Conservation (phyloP, 2,329 filamentous ascomycete species). For the Sporothrix schenckii region DNA sequence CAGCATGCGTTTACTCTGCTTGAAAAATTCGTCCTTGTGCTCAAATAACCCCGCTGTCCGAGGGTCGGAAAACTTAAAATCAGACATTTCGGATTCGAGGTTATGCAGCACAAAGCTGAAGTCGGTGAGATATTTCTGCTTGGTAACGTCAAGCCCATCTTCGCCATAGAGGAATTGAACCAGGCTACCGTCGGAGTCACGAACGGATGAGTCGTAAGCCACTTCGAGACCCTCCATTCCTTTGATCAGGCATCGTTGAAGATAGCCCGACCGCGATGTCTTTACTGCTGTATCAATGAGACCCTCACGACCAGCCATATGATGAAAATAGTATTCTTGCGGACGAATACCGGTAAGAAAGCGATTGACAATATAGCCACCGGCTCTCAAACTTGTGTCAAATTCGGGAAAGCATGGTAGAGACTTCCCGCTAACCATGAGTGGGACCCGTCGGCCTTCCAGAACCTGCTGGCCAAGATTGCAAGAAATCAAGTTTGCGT, state of each 20-base stretch:
- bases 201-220: conserved; percentile 90
- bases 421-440: conserved; percentile 98
- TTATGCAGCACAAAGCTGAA: conserved; percentile 92
- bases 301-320: conserved; percentile 98
- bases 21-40: conserved; percentile 64
- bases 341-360: conserved; percentile 98
- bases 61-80: conserved; percentile 66
- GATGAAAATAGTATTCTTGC: conserved; percentile 99
- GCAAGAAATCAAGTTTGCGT: conserved; percentile 96
- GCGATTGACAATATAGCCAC: conserved; percentile 90
- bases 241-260: conserved; percentile 97
- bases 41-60: conserved; percentile 53
- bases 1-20: conserved; percentile 78
- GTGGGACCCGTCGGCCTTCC: conserved; percentile 88
- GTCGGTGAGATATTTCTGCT: conserved; percentile 86
- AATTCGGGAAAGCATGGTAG: conserved; percentile 91
- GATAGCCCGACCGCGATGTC: conserved; percentile 92
- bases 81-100: conserved; percentile 74
- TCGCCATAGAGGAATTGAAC: conserved; percentile 97
- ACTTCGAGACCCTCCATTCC: conserved; percentile 95
- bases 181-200: conserved; percentile 89
- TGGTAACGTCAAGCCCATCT: conserved; percentile 90
- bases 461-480: conserved; percentile 96
- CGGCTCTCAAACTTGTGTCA: conserved; percentile 84
- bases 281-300: conserved; percentile 99